Evolutionary conservation across 106 monocot genomes (phyloP), one percentile per base, ranked within the genome.

Genomic region (Ottelia alismoides): DNA sequence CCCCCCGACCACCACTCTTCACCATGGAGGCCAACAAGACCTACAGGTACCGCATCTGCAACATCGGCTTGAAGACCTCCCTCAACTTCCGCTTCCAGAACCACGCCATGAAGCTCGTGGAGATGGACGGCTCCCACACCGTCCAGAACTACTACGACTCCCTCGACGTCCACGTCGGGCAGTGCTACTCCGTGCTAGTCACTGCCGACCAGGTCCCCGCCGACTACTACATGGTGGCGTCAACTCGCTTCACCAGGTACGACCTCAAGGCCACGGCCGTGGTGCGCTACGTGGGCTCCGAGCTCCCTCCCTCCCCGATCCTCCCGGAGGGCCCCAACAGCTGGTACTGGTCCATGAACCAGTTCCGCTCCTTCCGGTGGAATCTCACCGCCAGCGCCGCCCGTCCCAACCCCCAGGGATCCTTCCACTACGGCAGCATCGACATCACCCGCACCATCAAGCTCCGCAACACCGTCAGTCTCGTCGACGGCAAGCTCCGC

Each of bases 91-190:
- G 89, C 11, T 57, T 90, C 43, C 89, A 90, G 60, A 64, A 72
- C 10, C 89, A 84, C 52, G 20, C 5, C 7, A 58, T 90, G 74
- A 78, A 74, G 65, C 74, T 90, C 0, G 84, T 90, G 7, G 84
- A 90, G 71, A 72, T 84, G 60, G 84, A 90, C 58, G 80, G 89
- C 12, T 84, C 80, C 20, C 89, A 90, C 74, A 83, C 83, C 0
- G 48, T 90, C 26, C 89, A 90, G 63, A 84, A 78, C 59, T 1
- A 9, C 24, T 78, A 78, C 58, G 68, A 68, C 44, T 78, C 77
- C 27, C 53, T 78, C 40, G 77, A 78, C 68, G 45, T 78, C 30
- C 72, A 78, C 45, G 68, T 64, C 27, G 72, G 77, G 0, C 77
- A 78, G 62, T 78, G 77, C 77, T 64, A 35, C 63, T 71, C 77